These are phyloP conservation scores for Termitomyces sp. DNA, from an alignment of 768 basidiomycete species.

Conservation along the genomic window DNA sequence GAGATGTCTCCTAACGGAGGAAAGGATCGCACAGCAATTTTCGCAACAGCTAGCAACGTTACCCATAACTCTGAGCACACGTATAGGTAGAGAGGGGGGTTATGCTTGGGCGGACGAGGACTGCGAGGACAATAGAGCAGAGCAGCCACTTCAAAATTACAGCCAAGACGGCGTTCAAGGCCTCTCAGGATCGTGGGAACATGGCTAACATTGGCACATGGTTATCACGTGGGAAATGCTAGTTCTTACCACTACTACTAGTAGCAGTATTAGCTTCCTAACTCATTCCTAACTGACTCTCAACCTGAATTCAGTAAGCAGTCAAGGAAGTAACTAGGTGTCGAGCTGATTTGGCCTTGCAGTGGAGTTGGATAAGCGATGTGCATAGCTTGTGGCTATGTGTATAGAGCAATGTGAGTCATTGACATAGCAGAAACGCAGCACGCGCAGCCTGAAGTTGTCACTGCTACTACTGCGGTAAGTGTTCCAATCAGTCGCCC, in stretches of 20 bases:
- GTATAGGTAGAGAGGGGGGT: not conserved
- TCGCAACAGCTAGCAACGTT: conserved; percentile 79
- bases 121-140: conserved; percentile 12
- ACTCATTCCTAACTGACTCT: too few relatives aligned
- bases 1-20: conserved; percentile 8
- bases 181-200: conserved; percentile 9
- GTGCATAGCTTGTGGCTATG: not conserved
- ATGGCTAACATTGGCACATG: not conserved
- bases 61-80: conserved; percentile 49
- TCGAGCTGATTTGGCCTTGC: too few relatives aligned
- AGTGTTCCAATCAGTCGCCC: not conserved
- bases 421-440: not conserved
- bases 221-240: conserved; percentile 5
- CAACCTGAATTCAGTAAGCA: too few relatives aligned
- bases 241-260: too few relatives aligned
- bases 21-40: conserved; percentile 62
- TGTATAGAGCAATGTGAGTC: not conserved
- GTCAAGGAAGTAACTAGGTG: too few relatives aligned
- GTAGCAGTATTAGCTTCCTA: too few relatives aligned
- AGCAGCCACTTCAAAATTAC: conserved; percentile 19
- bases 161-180: conserved; percentile 5
- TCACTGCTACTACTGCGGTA: not conserved
- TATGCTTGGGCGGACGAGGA: conserved; percentile 9
- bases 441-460: not conserved
- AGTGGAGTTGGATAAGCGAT: too few relatives aligned